Conservation (phyloP, 1,139 yeast species). For the Taphrina populina region DNA sequence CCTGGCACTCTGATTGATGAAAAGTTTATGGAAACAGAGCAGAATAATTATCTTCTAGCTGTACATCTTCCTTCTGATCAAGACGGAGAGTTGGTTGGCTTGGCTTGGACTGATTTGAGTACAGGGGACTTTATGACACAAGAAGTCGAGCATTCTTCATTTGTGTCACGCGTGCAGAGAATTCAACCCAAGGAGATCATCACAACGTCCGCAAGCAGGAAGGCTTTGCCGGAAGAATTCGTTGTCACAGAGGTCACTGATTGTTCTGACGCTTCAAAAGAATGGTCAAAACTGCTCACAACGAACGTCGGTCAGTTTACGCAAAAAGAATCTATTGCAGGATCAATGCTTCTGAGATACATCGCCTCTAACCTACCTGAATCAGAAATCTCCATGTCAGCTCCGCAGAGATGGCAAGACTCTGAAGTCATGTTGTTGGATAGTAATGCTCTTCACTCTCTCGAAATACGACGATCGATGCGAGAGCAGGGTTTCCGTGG, state of each 20-base stretch:
- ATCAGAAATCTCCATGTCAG: slow-evolving; percentile 51
- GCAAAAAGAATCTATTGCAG: slow-evolving; percentile 46
- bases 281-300: slow-evolving; percentile 20
- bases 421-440: slow-evolving; percentile 71
- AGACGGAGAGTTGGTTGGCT: slow-evolving; percentile 48
- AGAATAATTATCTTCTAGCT: slow-evolving; percentile 69
- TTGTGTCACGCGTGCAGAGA: slow-evolving; percentile 62
- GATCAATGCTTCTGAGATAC: slow-evolving; percentile 58
- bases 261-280: not conserved
- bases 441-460: slow-evolving; percentile 73
- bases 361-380: slow-evolving; percentile 60
- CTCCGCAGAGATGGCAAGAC: slow-evolving; percentile 55
- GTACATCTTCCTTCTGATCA: too few species aligned
- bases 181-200: slow-evolving; percentile 68
- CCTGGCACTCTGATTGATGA: slow-evolving; percentile 95
- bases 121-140: slow-evolving; percentile 75
- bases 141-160: slow-evolving; percentile 56
- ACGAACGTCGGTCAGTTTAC: slow-evolving; percentile 4
- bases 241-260: slow-evolving; percentile 8
- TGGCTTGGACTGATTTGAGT: slow-evolving; percentile 87
- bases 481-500: slow-evolving; percentile 64
- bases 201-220: slow-evolving; percentile 46
- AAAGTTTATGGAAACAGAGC: slow-evolving; percentile 68
- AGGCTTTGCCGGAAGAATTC: slow-evolving; percentile 11
- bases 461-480: slow-evolving; percentile 65